Conservation (phyloP, 2,329 filamentous ascomycete genomes). For the Rhynchosporium agropyri region DNA sequence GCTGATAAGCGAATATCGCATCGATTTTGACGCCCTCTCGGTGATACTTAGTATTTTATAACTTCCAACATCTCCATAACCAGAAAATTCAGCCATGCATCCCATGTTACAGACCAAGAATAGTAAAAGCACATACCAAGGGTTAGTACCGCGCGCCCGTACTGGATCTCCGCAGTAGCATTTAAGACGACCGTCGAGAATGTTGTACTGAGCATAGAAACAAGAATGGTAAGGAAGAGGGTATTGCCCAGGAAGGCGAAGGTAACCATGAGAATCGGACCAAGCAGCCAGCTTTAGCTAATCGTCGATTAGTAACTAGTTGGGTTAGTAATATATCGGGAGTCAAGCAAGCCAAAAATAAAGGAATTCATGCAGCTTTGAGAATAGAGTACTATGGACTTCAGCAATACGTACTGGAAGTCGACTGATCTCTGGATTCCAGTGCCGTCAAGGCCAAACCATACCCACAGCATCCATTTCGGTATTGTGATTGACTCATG, state of each 20-base stretch:
- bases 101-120: too few relatives aligned
- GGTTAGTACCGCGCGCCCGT: constrained; percentile 76
- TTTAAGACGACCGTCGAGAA: constrained; percentile 78
- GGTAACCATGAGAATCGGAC: constrained; percentile 77
- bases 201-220: constrained; percentile 84
- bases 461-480: constrained; percentile 93
- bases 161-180: constrained; percentile 81
- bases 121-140: constrained; percentile 49
- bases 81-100: too few relatives aligned
- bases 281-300: constrained; percentile 55
- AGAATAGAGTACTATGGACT: too few relatives aligned
- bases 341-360: too few relatives aligned
- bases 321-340: too few relatives aligned
- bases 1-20: constrained; percentile 63
- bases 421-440: constrained; percentile 59
- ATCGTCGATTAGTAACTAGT: too few relatives aligned
- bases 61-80: too few relatives aligned
- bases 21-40: constrained; percentile 77
- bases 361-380: too few relatives aligned
- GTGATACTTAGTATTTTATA: too few relatives aligned
- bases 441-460: constrained; percentile 78
- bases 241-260: constrained; percentile 88
- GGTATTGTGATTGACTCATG: constrained; percentile 70
- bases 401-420: constrained; percentile 56
- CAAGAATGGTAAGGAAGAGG: constrained; percentile 83